A percentile compares a stretch with the other conserved stretches of the same genome.
phyloP scores from a whole-genome alignment of 306 rosid species.

The Begonia fuchsioides region DNA sequence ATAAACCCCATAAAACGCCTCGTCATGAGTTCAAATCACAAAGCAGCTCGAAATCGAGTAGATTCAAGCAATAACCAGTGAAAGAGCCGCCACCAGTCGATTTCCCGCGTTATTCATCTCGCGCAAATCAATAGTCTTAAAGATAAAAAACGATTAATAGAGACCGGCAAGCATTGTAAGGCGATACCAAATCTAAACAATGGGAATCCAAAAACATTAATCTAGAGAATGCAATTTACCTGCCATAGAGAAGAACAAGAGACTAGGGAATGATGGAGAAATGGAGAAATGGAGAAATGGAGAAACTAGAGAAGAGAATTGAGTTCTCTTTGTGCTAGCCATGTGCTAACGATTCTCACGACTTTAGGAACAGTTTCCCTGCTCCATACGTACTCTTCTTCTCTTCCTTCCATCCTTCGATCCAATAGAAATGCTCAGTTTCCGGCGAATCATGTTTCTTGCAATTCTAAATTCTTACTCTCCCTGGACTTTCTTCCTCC shows the following conservation, averaged over 20 bases:
- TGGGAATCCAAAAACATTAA: background rate
- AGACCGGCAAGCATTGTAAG: background rate
- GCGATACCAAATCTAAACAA: background rate
- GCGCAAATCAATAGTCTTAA: conserved; percentile 42
- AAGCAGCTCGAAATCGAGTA: background rate
- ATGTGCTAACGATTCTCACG: conserved; percentile 36
- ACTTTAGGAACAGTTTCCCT: conserved; percentile 60
- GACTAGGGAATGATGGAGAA: conserved; percentile 38
- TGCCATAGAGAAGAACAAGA: conserved; percentile 49
- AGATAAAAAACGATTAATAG: background rate
- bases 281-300: too few relatives aligned
- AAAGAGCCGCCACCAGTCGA: conserved; percentile 51
- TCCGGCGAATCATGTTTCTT: too few relatives aligned
- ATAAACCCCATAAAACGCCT: conserved; percentile 6
- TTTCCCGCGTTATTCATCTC: conserved; percentile 54
- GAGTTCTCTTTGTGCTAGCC: conserved; percentile 38
- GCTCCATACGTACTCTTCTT: conserved; percentile 28
- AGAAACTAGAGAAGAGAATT: conserved; percentile 44
- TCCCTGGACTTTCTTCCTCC: too few relatives aligned
- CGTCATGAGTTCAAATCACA: conserved; percentile 4
- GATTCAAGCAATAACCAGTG: conserved; percentile 32
- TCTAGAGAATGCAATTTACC: conserved; percentile 12
- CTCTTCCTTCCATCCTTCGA: conserved; percentile 1
- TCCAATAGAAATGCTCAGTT: too few relatives aligned
- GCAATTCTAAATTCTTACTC: too few relatives aligned